Evolutionary conservation across 2,329 filamentous ascomycete species (phyloP), one percentile per base, ranked within the genome.

Genomic region (Ceratocystis cacaofunesta): DNA sequence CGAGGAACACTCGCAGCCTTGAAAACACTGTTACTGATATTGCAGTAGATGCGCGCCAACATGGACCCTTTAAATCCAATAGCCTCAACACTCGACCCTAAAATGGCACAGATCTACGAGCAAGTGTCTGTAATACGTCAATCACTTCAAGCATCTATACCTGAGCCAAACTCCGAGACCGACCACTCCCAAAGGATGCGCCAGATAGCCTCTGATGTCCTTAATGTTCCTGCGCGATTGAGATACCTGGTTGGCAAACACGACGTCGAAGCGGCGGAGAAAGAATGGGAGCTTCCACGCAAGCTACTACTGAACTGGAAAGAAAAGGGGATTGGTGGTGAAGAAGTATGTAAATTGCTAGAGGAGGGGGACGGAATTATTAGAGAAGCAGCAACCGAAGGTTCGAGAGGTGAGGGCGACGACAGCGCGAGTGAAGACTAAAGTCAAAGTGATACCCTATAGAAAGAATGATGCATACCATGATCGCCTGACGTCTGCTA

Each of bases 61-160:
- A 92, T 92, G 88, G 88, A 91, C 70, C 88, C 87, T 2, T 73
- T 91, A 60, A 87, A 87, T 67, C 87, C 88, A 1, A 85, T 88
- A 74, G 87, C 86, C 1, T 85, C 84, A 58, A 90, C 86, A 0
- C 79, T 92, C 41, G 84, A 87, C 69, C 85, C 85, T 2, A 88
- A 88, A 46, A 88, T 92, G 62, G 82, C 83, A 1, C 85, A 89
- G 68, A 90, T 92, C 69, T 89, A 89, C 70, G 80, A 80, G 43
- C 79, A 83, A 70, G 82, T 82, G 5, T 78, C 76, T 1, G 75
- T 77, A 48, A 85, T 85, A 70, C 77, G 79, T 68, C 79, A 81
- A 67, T 75, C 76, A 12, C 72, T 85, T 28, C 78, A 80, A 65
- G 71, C 76, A 55, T 75, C 75, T 3, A 74, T 83, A 1, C 78